These are phyloP conservation scores for Naumovozyma dairenensis DNA, from an alignment of 805 yeast genomes.

Conservation along the genomic window DNA sequence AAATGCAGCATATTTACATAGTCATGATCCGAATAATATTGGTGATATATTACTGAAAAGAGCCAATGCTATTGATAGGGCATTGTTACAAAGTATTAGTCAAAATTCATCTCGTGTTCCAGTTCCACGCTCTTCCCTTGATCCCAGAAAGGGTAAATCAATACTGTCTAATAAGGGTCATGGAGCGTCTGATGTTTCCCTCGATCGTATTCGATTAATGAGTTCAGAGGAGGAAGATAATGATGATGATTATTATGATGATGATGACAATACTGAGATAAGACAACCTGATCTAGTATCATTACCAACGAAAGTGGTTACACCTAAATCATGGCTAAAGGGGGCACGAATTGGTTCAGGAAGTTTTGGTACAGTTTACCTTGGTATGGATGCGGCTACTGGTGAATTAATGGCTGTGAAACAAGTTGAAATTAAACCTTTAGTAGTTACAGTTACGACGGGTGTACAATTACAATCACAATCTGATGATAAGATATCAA, in stretches of 20 bases:
- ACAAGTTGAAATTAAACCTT: constrained; percentile 57
- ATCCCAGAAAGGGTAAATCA: neutral
- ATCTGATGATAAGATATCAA: neutral
- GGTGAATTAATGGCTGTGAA: constrained; percentile 98
- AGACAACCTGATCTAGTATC: constrained; percentile 19
- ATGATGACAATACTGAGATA: constrained; percentile 31
- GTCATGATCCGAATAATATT: constrained; percentile 39
- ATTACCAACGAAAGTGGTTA: constrained; percentile 30
- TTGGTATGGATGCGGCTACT: constrained; percentile 84
- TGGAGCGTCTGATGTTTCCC: neutral
- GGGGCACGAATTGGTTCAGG: constrained; percentile 94
- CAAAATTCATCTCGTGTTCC: constrained; percentile 2
- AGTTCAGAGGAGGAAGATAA: neutral
- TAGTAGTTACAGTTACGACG: constrained; percentile 4
- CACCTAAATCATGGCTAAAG: constrained; percentile 80
- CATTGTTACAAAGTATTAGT: constrained; percentile 29
- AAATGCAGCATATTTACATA: constrained; percentile 15
- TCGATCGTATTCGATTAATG: too few relatives aligned
- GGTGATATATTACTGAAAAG: constrained; percentile 56
- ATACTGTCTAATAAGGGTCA: neutral
- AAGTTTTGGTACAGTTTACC: constrained; percentile 84
- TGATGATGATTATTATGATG: constrained; percentile 5
- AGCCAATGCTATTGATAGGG: constrained; percentile 46
- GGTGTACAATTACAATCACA: constrained; percentile 3
- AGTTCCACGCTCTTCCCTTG: neutral